Conservation (phyloP, 352 stramenopile species). For the Globisporangium canariense region DNA sequence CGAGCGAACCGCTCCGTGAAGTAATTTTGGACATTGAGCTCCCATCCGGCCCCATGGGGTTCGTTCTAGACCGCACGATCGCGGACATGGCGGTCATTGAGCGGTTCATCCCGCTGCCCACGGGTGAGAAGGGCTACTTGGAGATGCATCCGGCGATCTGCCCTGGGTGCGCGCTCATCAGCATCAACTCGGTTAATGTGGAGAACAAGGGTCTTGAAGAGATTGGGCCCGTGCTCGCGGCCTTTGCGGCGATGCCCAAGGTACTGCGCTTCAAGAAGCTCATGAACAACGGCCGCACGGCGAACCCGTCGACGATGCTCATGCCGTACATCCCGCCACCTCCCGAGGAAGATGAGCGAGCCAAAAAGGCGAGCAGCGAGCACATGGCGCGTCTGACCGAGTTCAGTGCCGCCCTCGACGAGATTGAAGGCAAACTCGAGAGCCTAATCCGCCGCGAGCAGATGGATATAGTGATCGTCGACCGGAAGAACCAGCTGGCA, state of each 20-base stretch:
- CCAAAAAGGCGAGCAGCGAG: slow-evolving; percentile 21
- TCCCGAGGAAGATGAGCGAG: slow-evolving; percentile 33
- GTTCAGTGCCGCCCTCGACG: slow-evolving; percentile 41
- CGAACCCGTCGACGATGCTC: slow-evolving; percentile 67
- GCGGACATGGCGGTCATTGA: slow-evolving; percentile 77
- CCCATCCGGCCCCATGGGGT: slow-evolving; percentile 72
- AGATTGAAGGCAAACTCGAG: slow-evolving; percentile 50
- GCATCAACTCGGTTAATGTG: slow-evolving; percentile 73
- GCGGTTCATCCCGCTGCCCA: slow-evolving; percentile 66
- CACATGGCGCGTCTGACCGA: slow-evolving; percentile 45
- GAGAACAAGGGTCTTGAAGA: slow-evolving; percentile 70
- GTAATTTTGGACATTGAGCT: slow-evolving; percentile 82
- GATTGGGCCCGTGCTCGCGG: slow-evolving; percentile 65
- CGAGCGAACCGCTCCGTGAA: slow-evolving; percentile 60
- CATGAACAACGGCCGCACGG: slow-evolving; percentile 64
- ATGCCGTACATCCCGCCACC: slow-evolving; percentile 66
- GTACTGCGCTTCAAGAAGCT: slow-evolving; percentile 86
- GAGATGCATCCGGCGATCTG: slow-evolving; percentile 80
- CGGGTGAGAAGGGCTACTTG: slow-evolving; percentile 66
- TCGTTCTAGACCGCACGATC: slow-evolving; percentile 80
- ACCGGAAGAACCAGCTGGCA: slow-evolving; percentile 63
- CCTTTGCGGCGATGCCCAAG: slow-evolving; percentile 48
- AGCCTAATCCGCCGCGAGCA: slow-evolving; percentile 51
- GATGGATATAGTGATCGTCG: slow-evolving; percentile 28
- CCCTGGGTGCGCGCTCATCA: slow-evolving; percentile 71